phyloP scores from a whole-genome alignment of 1,284 basidiomycete genomes.

The Heterobasidion occidentale region DNA sequence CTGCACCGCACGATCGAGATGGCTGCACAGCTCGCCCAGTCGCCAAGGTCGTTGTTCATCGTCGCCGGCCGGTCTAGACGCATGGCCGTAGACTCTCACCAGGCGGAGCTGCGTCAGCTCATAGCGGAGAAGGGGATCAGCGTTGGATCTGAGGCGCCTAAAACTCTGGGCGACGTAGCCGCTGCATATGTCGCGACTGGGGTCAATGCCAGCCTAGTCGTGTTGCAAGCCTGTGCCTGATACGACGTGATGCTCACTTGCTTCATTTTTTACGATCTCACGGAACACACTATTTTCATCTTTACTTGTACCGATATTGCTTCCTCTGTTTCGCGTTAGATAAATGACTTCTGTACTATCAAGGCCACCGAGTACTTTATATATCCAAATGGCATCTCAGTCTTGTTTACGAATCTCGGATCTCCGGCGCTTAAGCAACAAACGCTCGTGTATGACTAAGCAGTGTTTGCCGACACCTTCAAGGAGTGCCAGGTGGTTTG shows the following conservation, averaged over 20 bases:
- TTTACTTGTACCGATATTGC: no score
- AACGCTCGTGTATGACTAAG: no score
- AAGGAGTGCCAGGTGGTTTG: no score
- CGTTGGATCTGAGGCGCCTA: slow-evolving; percentile 54
- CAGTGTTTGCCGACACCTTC: no score
- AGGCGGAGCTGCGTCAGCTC: slow-evolving; percentile 50
- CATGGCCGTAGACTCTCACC: slow-evolving; percentile 49
- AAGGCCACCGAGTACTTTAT: no score
- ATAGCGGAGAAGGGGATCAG: slow-evolving; percentile 35
- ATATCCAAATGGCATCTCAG: no score
- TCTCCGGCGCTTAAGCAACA: no score
- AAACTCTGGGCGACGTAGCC: slow-evolving; percentile 72
- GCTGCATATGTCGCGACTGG: slow-evolving; percentile 54
- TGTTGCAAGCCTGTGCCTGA: slow-evolving; percentile 43
- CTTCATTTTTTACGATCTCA: no score
- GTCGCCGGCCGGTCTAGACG: slow-evolving; percentile 71
- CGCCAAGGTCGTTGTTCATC: slow-evolving; percentile 38
- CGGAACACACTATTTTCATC: no score
- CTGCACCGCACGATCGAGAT: slow-evolving; percentile 47
- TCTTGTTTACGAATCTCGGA: no score
- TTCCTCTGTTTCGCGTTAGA: no score
- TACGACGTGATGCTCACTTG: background rate
- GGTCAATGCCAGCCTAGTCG: slow-evolving; percentile 46
- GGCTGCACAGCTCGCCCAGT: slow-evolving; percentile 10
- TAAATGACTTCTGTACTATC: no score